Conservation (phyloP, 805 yeast genomes). For the Kazachstania africana region DNA sequence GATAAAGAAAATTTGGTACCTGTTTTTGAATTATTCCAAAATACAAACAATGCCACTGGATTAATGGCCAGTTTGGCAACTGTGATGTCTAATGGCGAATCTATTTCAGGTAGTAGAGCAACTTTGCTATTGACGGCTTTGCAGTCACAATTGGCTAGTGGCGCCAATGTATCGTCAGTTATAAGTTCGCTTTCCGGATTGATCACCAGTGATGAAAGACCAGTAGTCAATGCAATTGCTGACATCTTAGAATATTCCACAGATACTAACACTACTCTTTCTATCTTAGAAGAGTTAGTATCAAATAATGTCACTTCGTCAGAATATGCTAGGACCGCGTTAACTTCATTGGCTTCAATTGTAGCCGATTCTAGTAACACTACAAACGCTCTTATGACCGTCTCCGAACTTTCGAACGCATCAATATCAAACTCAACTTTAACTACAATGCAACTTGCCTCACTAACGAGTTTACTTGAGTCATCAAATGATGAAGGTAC, state of each 20-base stretch:
- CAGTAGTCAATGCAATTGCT: conserved; percentile 13
- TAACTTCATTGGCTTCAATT: conserved; percentile 12
- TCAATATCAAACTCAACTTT: conserved; percentile 10
- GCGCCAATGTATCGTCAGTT: conserved; percentile 4
- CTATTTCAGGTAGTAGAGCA: conserved; percentile 8
- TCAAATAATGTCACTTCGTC: conserved; percentile 13
- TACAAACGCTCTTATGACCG: conserved; percentile 10
- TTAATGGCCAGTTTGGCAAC: conserved; percentile 11
- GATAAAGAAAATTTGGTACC: conserved; percentile 18
- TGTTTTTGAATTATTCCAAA: conserved; percentile 14
- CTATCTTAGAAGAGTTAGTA: conserved; percentile 9
- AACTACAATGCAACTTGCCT: conserved; percentile 14
- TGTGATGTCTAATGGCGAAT: conserved; percentile 8
- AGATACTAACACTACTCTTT: conserved; percentile 11
- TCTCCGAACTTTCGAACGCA: conserved; percentile 13
- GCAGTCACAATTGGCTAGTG: conserved; percentile 1
- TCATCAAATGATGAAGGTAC: conserved; percentile 13
- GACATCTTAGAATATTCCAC: conserved; percentile 9
- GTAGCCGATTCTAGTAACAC: conserved; percentile 10
- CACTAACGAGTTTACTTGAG: conserved; percentile 13
- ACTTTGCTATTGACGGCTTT: conserved; percentile 11
- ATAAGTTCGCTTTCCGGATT: conserved; percentile 8
- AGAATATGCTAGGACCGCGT: conserved; percentile 12
- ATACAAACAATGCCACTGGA: conserved; percentile 14
- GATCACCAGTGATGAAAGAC: conserved; percentile 7